Evolutionary conservation across 1,284 basidiomycete genomes (phyloP), one percentile per base, ranked within the genome.

Genomic region (Cutaneotrichosporon sp.): DNA sequence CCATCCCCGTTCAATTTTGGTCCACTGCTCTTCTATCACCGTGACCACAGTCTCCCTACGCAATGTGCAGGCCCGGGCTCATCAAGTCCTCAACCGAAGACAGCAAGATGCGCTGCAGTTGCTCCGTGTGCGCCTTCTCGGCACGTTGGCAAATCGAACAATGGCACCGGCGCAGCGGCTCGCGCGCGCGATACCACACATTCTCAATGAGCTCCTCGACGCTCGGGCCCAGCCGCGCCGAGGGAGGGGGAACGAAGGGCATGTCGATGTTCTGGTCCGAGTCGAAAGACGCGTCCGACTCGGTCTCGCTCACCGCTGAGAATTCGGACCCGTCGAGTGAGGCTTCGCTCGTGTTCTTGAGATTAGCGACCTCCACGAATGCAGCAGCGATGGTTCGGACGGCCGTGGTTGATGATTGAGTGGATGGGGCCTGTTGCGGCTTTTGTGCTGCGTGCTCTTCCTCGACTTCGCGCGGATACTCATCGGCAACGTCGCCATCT

Each of bases 121-220:
- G 39, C 12, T 50, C 53, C 19, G 42, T 17, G 33, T 46, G 16
- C 43, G 32, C 29, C 25, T 16, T 17, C 24, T 29, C 22, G 17
- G 52, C 49, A 16, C 57, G 52, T 12, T 43, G 14, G 22, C 57
- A 59, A n/a, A 59, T 45, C 5, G 29, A 20, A 44, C 57, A 59
- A 25, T 24, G 44, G 24, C 57, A 59, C 17, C 45, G 47, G 27
- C 52, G 49, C 20, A 59, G 44, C 11, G 47, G 47, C 34, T 43
- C 57, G 39, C 41, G 34, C 5, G 51, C 50, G 10, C 24, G 20
- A 20, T 27, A 49, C 50, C 50, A 59, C 29, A 19, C 10, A 9
- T 24, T 19, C 17, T 14, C 14, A 16, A 59, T 31, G 20, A 59
- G 12, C 8, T 43, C 31, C 5, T 24, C 29, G 12, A 48, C 38